Base-by-base conservation (phyloP, 768 basidiomycete species). In the Pisolithus microcarpus region DNA sequence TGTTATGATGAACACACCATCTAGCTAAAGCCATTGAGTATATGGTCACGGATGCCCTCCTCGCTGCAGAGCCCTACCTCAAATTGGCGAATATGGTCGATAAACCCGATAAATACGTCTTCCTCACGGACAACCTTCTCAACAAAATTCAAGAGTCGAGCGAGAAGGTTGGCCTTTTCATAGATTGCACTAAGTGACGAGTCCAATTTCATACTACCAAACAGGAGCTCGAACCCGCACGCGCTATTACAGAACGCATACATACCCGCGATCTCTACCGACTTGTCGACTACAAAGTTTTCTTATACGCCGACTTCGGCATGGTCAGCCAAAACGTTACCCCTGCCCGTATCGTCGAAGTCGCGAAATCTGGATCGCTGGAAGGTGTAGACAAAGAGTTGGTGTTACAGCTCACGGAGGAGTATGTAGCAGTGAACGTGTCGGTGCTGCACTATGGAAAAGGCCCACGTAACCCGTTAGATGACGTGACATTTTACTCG, bases 31-130 rank as follows among this genome's bases (percentile, higher is more conserved):
- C 86, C 0, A 84, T 91, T 46, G 90, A 90, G 63, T 79, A 84
- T 59, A 91, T 91, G 90, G 71, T 91, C n/a, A 74, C 88, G 13
- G 89, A 91, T 56, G 86, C 77, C 0, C 73, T 92, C n/a, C 66
- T 83, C 0, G 67, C 69, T 0, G 90, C 90, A 0, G 85, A 92
- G 36, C 76, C 80, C 0, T 51, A 75, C 52, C 63, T 91, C 61
- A 72, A 80, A 40, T 76, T 91, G 44, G 80, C 85, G 0, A 63
- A 73, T 1, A 68, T 70, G 5, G 74, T 90, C 15, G 63, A 74
- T 24, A 63, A 86, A 16, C 82, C 87, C 0, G 69, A 77, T 49
- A 70, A 73, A 49, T 91, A 78, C 51, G 57, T 90, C 3, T 70
- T 75, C 52, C 71, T 91, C 2, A 89, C 84, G 0, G 90, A 92